Percentiles rank a stretch among this genome's conserved stretches.
Evolutionary conservation across 179 eudicot genomes (phyloP).

Genomic region (Vitellaria paradoxa): DNA sequence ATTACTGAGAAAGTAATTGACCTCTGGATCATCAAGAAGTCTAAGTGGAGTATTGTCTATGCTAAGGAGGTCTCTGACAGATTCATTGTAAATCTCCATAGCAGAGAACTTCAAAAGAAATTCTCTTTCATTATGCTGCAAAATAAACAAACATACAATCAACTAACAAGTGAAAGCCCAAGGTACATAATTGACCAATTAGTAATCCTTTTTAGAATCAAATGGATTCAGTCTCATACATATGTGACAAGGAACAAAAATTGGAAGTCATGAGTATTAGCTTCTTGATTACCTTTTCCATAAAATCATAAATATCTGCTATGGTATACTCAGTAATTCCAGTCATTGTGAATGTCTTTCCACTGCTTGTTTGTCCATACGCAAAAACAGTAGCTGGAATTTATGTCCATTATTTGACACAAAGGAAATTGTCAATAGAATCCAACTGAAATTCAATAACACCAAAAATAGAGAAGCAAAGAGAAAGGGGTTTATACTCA

Average conservation of each 20-base stretch:
- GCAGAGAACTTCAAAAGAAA: conserved; percentile 85
- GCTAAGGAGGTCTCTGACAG: conserved; percentile 87
- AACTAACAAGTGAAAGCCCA: not conserved
- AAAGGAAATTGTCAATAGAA: conserved; percentile 1
- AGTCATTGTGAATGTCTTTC: conserved; percentile 94
- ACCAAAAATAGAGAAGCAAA: not conserved
- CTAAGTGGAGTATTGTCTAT: conserved; percentile 70
- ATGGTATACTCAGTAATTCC: conserved; percentile 86
- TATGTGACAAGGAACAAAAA: no score
- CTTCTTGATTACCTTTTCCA: conserved; percentile 61
- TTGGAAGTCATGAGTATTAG: not conserved
- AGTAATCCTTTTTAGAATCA: no score
- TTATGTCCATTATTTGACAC: not conserved
- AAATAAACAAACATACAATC: conserved; percentile 10
- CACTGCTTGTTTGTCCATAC: conserved; percentile 99
- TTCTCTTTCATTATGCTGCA: conserved; percentile 82
- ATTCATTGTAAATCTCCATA: conserved; percentile 96
- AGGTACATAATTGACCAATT: not conserved
- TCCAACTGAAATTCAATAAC: not conserved
- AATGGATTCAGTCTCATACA: no score
- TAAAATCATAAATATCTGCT: conserved; percentile 78
- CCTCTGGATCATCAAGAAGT: conserved; percentile 98
- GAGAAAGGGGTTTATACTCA: conserved; percentile 38
- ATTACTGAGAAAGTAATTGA: conserved; percentile 19
- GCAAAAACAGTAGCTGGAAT: conserved; percentile 88